These are phyloP conservation scores for Kodamaea laetipori DNA, from an alignment of 805 yeast genomes.

Conservation along the genomic window DNA sequence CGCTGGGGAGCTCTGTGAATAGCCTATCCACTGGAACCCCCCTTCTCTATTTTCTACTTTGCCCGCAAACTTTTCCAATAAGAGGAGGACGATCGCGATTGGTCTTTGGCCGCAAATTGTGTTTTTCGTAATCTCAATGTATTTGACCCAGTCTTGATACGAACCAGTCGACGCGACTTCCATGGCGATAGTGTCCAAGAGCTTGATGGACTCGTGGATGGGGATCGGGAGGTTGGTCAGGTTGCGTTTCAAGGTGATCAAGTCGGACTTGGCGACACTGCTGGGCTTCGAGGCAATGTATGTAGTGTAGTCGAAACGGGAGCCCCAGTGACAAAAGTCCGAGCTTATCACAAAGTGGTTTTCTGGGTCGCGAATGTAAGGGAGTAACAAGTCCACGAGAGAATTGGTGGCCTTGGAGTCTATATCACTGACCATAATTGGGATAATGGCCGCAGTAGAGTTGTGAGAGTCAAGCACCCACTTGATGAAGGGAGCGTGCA, in stretches of 20 bases:
- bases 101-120: constrained; percentile 95
- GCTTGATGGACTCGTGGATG: constrained; percentile 73
- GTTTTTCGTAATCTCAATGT: constrained; percentile 71
- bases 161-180: constrained; percentile 56
- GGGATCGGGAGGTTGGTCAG: constrained; percentile 31
- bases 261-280: constrained; percentile 3
- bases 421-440: constrained; percentile 75
- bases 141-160: constrained; percentile 61
- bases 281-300: constrained; percentile 22
- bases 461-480: constrained; percentile 7
- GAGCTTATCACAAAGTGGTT: constrained; percentile 79
- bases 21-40: constrained; percentile 70
- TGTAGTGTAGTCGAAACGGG: constrained; percentile 46
- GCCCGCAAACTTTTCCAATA: constrained; percentile 44
- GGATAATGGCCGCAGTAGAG: constrained; percentile 31
- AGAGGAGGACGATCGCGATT: constrained; percentile 59
- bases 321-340: constrained; percentile 94
- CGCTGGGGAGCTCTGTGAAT: constrained; percentile 72
- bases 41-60: constrained; percentile 22
- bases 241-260: constrained; percentile 6
- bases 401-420: constrained; percentile 44
- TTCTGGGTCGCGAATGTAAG: constrained; percentile 53
- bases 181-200: constrained; percentile 74
- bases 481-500: constrained; percentile 80
- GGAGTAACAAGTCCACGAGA: constrained; percentile 51